Evolutionary conservation across 768 basidiomycete species (phyloP), one percentile per base, ranked within the genome.

Genomic region (Psilocybe sp.): DNA sequence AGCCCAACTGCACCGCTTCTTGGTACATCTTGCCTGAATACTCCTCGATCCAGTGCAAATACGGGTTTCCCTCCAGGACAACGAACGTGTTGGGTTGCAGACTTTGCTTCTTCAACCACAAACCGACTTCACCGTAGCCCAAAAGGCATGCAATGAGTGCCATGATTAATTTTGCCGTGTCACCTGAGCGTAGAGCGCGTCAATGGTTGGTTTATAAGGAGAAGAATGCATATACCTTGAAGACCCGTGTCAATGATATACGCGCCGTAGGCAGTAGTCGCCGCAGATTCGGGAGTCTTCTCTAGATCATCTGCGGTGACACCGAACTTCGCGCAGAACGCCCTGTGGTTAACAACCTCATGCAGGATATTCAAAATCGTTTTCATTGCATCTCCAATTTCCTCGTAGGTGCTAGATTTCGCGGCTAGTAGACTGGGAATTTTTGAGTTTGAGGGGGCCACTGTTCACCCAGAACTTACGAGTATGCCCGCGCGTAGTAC

Each of bases 41-140:
- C 52, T 90, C 90, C 33, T 88, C 79, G 55, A 88, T 86, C 87
- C 87, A 91, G 50, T 70, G 63, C 38, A 73, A 73, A 65, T 95
- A 97, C 4, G 82, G 80, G 59, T 96, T 96, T 0, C 77, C 81
- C 9, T 83, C 77, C 47, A 83, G 61, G 33, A 73, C 60, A 15
- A 87, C 78, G 77, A 82, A 84, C 16, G 72, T 77, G 19, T 71
- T 69, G n/a, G 58, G 63, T 9, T 69, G 72, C 36, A 56, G 59
- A 33, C 71, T 77, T 51, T 85, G 76, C 33, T 75, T 79, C 64
- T 82, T 78, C 31, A 98, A 70, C 85, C 92, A 90, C 36, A 91
- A 68, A 1, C 93, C 94, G 0, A 94, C 91, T 63, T 96, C 90
- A 10, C 94, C 94, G 62, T 97, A 98, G 2, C 94, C 95, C 0